phyloP scores from a whole-genome alignment of 257 asterid genomes.

The Jacaranda copaia region DNA sequence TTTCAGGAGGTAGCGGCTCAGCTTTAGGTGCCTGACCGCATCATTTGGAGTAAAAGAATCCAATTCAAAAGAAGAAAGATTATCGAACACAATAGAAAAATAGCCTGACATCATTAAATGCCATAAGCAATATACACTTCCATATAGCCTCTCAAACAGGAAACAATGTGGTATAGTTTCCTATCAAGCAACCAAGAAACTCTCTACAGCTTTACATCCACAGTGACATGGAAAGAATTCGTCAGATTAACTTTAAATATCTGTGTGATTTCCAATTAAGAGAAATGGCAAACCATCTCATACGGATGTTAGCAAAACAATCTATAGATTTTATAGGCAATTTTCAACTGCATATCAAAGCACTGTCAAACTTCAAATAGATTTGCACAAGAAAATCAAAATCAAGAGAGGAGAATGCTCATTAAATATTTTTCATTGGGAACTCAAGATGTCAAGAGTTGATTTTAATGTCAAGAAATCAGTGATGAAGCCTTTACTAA shows the following conservation, averaged over 20 bases:
- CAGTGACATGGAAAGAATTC: background rate
- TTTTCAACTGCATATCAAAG: background rate
- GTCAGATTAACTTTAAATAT: background rate
- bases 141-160: constrained; percentile 8
- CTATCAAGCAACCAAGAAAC: constrained; percentile 7
- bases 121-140: background rate
- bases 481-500: background rate
- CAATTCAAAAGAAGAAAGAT: background rate
- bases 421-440: background rate
- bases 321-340: background rate
- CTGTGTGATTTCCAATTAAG: background rate
- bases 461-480: too few species aligned
- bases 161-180: background rate
- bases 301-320: background rate
- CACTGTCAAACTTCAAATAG: background rate
- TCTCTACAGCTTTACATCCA: background rate
- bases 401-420: background rate
- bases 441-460: background rate
- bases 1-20: constrained; percentile 64
- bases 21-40: constrained; percentile 66
- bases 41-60: constrained; percentile 18
- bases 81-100: background rate
- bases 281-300: background rate
- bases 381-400: background rate
- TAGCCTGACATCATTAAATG: background rate